Conservation (phyloP, 345 rosid species). For the Leavenworthia alabamica region DNA sequence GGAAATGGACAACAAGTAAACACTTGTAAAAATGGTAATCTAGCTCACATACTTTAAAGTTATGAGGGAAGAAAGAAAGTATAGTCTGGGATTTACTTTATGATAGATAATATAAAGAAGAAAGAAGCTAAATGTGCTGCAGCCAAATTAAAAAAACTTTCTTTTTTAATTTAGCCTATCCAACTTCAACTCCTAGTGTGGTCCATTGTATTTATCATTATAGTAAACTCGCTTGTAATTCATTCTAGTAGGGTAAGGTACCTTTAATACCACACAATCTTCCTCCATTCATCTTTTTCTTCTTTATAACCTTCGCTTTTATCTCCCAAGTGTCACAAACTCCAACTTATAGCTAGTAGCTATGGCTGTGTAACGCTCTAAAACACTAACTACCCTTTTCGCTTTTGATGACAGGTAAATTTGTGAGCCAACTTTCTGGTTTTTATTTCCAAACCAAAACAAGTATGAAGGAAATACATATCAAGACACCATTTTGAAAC, state of each 20-base stretch:
- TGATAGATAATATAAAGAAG: slow-evolving; percentile 12
- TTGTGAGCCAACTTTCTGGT: neutral
- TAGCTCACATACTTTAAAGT: slow-evolving; percentile 4
- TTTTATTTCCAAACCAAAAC: neutral
- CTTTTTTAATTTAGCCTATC: neutral
- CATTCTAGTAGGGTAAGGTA: slow-evolving; percentile 17
- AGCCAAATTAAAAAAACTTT: neutral
- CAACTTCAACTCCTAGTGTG: slow-evolving; percentile 9
- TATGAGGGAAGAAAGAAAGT: slow-evolving; percentile 10
- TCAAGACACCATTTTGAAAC: slow-evolving; percentile 28
- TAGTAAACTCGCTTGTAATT: slow-evolving; percentile 5
- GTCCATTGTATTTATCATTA: slow-evolving; percentile 22
- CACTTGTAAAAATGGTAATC: slow-evolving; percentile 15
- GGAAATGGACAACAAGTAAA: slow-evolving; percentile 17
- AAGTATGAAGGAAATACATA: neutral
- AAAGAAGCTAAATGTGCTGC: slow-evolving; percentile 8
- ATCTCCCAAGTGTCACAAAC: neutral
- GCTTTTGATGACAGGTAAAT: neutral
- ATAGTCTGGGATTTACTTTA: slow-evolving; percentile 24
- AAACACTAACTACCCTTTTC: neutral
- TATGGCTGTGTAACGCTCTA: neutral
- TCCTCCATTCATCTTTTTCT: neutral
- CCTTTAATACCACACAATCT: neutral
- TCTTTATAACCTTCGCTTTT: neutral
- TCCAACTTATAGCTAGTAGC: slow-evolving; percentile 5